Evolutionary conservation across 2,329 filamentous ascomycete species (phyloP).

Genomic region (Neurospora sp.): DNA sequence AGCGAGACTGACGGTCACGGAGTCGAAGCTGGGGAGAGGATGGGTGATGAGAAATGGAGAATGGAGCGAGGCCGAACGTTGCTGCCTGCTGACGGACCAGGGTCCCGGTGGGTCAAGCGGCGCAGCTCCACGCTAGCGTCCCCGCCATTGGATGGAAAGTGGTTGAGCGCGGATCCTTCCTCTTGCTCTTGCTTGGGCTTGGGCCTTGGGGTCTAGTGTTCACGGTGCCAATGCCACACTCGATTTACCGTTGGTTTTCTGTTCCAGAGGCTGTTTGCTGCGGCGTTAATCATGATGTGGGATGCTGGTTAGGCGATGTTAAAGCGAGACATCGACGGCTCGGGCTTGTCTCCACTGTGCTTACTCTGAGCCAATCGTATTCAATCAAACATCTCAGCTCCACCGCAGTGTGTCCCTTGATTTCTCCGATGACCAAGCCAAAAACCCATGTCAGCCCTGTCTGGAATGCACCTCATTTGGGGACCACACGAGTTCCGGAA

Average conservation of each 20-base stretch:
- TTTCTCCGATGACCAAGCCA: background rate
- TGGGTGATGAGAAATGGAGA: constrained; percentile 21
- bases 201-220: background rate
- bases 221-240: constrained; percentile 14
- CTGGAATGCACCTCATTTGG: background rate
- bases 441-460: background rate
- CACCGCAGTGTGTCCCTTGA: background rate
- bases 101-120: constrained; percentile 12
- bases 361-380: background rate
- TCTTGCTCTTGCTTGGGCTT: constrained; percentile 5
- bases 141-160: constrained; percentile 11
- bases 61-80: constrained; percentile 12
- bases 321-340: background rate
- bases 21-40: constrained; percentile 7
- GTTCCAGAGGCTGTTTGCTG: background rate
- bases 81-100: constrained; percentile 17
- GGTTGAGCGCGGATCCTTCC: constrained; percentile 13
- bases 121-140: constrained; percentile 13
- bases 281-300: background rate
- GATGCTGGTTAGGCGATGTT: background rate
- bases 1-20: constrained; percentile 2
- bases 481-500: background rate
- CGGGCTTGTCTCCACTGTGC: background rate
- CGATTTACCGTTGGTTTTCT: background rate
- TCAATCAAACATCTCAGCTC: background rate